Percentiles rank a stretch among this genome's conserved stretches.
phyloP scores from a whole-genome alignment of 2,329 filamentous ascomycete genomes.

The Colletotrichum graminicola region DNA sequence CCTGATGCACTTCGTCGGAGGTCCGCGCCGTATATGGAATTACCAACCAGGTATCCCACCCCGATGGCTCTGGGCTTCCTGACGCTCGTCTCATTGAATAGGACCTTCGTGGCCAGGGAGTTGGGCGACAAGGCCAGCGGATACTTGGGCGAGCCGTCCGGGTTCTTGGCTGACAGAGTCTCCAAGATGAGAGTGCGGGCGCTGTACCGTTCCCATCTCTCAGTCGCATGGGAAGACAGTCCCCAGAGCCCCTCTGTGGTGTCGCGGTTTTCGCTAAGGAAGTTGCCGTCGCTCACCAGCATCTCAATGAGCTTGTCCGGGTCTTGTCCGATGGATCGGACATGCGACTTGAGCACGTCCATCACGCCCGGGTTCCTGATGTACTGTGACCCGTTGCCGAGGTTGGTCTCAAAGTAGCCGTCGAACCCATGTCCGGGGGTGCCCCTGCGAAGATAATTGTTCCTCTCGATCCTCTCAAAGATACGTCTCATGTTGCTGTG shows the following conservation, averaged over 20 bases:
- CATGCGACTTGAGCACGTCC: conserved; percentile 20
- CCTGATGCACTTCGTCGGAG: conserved; percentile 48
- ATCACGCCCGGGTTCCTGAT: conserved; percentile 8
- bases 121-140: conserved; percentile 55
- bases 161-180: conserved; percentile 54
- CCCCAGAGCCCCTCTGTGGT: conserved; percentile 33
- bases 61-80: conserved; percentile 49
- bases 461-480: conserved; percentile 67
- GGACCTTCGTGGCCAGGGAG: conserved; percentile 52
- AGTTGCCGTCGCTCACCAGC: conserved; percentile 50
- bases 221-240: not conserved
- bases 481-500: conserved; percentile 70
- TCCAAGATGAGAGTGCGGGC: conserved; percentile 41
- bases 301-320: conserved; percentile 45
- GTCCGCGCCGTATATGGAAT: conserved; percentile 54
- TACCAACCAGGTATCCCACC: conserved; percentile 56
- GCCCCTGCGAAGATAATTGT: conserved; percentile 58
- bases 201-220: conserved; percentile 10
- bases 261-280: conserved; percentile 46
- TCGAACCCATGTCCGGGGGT: conserved; percentile 64
- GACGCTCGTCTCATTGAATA: conserved; percentile 50
- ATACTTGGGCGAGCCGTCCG: conserved; percentile 59
- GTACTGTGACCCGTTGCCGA: conserved; percentile 49
- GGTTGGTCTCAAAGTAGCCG: conserved; percentile 48
- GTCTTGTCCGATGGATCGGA: conserved; percentile 42